Conservation (phyloP, 2,329 filamentous ascomycete genomes). For the Ophiostoma ulmi region DNA sequence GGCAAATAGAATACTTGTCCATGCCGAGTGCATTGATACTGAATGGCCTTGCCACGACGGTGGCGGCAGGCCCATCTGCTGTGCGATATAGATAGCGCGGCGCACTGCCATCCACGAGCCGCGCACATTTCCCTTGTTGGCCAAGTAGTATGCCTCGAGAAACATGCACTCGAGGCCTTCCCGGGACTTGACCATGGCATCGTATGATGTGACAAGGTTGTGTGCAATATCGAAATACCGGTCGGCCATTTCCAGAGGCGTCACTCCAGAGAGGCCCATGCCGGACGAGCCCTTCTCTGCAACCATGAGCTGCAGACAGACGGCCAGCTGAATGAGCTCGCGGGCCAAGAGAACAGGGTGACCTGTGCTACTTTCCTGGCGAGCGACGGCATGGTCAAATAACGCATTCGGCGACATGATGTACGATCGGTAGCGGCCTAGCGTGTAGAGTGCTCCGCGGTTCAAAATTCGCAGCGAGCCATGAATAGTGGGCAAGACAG, state of each 20-base stretch:
- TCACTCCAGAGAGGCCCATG: not conserved
- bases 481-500: conserved; percentile 27
- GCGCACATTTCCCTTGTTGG: conserved; percentile 43
- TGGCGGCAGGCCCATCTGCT: not conserved
- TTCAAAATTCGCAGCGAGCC: conserved; percentile 26
- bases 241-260: not conserved
- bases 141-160: conserved; percentile 42
- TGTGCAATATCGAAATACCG: not conserved
- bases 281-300: not conserved
- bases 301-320: not conserved
- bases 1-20: conserved; percentile 40
- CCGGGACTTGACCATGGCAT: not conserved
- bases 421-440: not conserved
- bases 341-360: not conserved
- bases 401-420: not conserved
- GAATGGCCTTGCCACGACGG: conserved; percentile 34
- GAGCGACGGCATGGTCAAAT: not conserved
- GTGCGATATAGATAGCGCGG: conserved; percentile 27
- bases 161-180: conserved; percentile 44
- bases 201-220: not conserved
- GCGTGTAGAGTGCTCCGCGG: conserved; percentile 28
- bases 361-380: not conserved
- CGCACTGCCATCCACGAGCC: conserved; percentile 43
- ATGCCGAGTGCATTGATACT: conserved; percentile 34
- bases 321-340: not conserved